Percentiles rank a stretch among this genome's conserved stretches.
These are phyloP conservation scores for Penicillium canescens DNA, from an alignment of 495 filamentous ascomycete genomes.

Conservation along the genomic window DNA sequence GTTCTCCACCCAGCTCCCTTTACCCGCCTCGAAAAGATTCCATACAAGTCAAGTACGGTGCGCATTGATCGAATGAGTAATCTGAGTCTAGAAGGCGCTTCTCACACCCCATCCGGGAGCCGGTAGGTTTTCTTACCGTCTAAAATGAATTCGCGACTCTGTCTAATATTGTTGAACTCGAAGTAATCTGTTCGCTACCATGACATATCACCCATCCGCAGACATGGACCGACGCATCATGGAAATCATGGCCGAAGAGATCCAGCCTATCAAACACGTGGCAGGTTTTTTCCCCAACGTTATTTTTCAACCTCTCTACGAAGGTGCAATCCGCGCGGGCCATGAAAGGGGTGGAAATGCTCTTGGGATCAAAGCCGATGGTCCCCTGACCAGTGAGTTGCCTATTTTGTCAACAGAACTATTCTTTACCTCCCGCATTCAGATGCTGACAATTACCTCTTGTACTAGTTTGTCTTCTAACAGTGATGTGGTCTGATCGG, in stretches of 20 bases:
- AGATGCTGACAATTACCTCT: neutral
- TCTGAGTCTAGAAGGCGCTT: neutral
- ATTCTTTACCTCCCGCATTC: too few species aligned
- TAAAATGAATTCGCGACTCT: neutral
- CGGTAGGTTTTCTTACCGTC: conserved; percentile 8
- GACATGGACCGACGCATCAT: conserved; percentile 61
- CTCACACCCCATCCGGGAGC: neutral
- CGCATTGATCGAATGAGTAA: neutral
- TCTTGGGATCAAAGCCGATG: conserved; percentile 38
- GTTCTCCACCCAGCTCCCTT: neutral
- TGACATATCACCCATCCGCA: conserved; percentile 33
- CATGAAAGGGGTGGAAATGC: conserved; percentile 45
- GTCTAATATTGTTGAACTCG: neutral
- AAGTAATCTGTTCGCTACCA: conserved; percentile 34
- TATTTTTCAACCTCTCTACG: conserved; percentile 44
- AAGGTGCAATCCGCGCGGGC: conserved; percentile 21
- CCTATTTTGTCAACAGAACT: too few species aligned
- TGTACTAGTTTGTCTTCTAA: conserved; percentile 28
- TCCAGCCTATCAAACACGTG: conserved; percentile 29
- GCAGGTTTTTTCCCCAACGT: conserved; percentile 37
- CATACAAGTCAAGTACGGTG: neutral
- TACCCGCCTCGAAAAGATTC: neutral
- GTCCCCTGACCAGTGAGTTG: conserved; percentile 3
- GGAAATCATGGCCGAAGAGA: conserved; percentile 50
- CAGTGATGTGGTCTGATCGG: conserved; percentile 25